Percentiles rank a stretch among this genome's conserved stretches.
Conservation (phyloP, 352 stramenopile species). For the Pythium brachiatum region DNA sequence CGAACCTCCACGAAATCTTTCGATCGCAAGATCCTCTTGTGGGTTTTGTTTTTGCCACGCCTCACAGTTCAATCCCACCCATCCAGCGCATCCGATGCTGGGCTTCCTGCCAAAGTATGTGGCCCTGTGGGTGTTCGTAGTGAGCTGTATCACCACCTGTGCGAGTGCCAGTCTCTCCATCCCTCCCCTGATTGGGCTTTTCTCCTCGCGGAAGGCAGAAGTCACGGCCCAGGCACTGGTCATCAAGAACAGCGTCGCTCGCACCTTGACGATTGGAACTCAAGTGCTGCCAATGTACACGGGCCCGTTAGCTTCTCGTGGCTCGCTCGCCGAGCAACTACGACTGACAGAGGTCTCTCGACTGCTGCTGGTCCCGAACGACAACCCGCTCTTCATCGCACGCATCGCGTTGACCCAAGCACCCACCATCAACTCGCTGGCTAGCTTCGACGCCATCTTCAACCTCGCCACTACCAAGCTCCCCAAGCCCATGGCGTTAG, state of each 20-base stretch:
- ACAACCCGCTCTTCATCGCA: constrained; percentile 1
- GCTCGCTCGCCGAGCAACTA: constrained; percentile 5
- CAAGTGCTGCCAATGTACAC: constrained; percentile 7
- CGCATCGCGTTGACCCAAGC: not conserved
- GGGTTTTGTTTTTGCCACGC: too few species aligned
- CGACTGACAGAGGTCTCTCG: not conserved
- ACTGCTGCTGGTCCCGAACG: not conserved
- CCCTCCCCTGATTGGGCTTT: not conserved
- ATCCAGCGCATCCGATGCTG: not conserved
- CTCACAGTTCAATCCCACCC: too few species aligned
- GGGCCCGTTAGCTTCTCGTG: not conserved
- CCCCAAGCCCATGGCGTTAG: constrained; percentile 1
- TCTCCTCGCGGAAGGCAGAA: not conserved
- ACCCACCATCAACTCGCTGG: not conserved
- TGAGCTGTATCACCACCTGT: not conserved
- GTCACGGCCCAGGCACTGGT: not conserved
- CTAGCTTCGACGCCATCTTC: constrained; percentile 2
- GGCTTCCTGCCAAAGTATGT: not conserved
- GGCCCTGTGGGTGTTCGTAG: not conserved
- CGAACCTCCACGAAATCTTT: too few species aligned
- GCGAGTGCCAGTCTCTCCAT: not conserved
- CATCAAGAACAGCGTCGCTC: not conserved
- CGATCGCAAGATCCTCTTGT: too few species aligned
- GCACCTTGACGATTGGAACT: not conserved
- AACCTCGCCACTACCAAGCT: not conserved